Evolutionary conservation across 2,329 filamentous ascomycete species (phyloP).

Genomic region (Lecanoromycetidae sp.): DNA sequence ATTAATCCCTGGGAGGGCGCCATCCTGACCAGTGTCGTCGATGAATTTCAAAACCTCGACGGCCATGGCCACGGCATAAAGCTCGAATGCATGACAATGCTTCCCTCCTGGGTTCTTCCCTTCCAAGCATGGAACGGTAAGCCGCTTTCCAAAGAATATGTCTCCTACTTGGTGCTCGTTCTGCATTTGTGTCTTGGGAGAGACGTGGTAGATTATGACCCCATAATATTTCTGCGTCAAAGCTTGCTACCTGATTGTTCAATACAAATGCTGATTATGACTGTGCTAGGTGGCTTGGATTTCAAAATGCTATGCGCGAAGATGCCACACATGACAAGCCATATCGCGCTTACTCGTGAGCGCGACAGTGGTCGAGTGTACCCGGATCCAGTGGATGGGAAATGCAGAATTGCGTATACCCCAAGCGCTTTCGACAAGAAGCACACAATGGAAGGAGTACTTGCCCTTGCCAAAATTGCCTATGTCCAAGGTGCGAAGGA

Average conservation of each 20-base stretch:
- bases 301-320: conserved; percentile 61
- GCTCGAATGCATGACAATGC: conserved; percentile 64
- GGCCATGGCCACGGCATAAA: conserved; percentile 69
- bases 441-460: conserved; percentile 57
- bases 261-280: too few relatives aligned
- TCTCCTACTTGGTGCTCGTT: too few relatives aligned
- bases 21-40: conserved; percentile 67
- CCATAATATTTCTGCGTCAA: too few relatives aligned
- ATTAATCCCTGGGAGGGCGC: conserved; percentile 47
- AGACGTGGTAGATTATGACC: too few relatives aligned
- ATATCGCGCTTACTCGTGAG: conserved; percentile 65
- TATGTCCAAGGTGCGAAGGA: conserved; percentile 71
- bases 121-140: conserved; percentile 56
- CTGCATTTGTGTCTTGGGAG: too few relatives aligned
- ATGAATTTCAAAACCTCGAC: conserved; percentile 70
- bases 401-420: conserved; percentile 56
- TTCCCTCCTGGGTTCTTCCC: conserved; percentile 54
- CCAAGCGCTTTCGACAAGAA: conserved; percentile 59
- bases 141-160: too few relatives aligned
- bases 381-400: conserved; percentile 55
- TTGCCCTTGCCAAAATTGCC: conserved; percentile 62
- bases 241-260: too few relatives aligned
- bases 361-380: conserved; percentile 63
- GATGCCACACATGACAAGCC: conserved; percentile 56
- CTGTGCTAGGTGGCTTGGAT: conserved; percentile 52